Evolutionary conservation across 2,329 filamentous ascomycete species (phyloP), one percentile per base, ranked within the genome.

Genomic region (Westerdykella aurantiaca): DNA sequence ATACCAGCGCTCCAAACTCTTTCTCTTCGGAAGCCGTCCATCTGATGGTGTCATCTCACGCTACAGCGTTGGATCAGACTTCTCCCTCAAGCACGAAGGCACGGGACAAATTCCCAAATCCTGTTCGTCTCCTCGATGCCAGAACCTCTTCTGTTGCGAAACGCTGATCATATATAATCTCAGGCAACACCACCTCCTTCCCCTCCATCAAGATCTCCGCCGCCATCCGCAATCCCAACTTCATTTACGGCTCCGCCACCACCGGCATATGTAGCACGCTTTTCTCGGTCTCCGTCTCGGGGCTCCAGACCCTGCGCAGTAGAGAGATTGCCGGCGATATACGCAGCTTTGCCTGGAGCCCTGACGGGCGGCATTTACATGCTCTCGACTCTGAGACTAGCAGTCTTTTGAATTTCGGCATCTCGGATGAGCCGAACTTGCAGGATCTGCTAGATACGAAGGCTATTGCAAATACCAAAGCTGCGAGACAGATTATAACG

Each of bases 181-280:
- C 22, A 57, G 56, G 56, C 43, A 55, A 57, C 29, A 49, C 53
- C 16, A 59, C 54, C 2, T 45, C 35, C 5, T 57, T 55, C 39
- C 38, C 16, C 22, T 43, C 45, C 14, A 44, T 56, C 2, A 43
- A 53, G 16, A 31, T 59, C 10, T 46, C 44, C 6, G 43, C 53
- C n/a, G 46, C 42, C 13, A 17, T 18, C 17, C 43, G 50, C n/a
- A 39, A 47, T 13, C 39, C 46, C 14, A 48, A 42, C 31, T 35
- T 34, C 3, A 57, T 57, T 31, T 57, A 49, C 41, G 54, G 56
- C 13, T 49, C 50, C 3, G 55, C 53, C 13, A 57, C 48, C 25
- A 56, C 54, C 3, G 55, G 53, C 5, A 45, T 31, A 10, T 59
- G 56, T 43, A 59, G 56, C 38, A 44, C 51, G 9, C 25, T 59